Evolutionary conservation across 805 yeast species (phyloP), one percentile per base, ranked within the genome.

Genomic region (Wickerhamomyces xylosicus): DNA sequence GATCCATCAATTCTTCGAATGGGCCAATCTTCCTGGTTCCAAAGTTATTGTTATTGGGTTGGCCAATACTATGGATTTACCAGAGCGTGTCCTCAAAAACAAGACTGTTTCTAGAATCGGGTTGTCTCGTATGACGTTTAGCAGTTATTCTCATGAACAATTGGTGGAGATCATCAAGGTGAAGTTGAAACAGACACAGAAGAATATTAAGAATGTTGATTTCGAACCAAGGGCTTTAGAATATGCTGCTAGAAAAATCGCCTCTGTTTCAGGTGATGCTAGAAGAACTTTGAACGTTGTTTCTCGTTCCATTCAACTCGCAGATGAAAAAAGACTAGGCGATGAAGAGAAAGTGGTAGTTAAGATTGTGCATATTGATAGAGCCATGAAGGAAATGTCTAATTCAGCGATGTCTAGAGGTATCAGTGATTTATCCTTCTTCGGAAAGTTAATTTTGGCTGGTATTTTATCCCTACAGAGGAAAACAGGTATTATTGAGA

Each of bases 221-320:
- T 16, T 16, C 14, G 33, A 31, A 16, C 14, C 29, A 25, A 25
- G 14, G 29, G 96, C 98, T 0, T 74, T 89, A 46, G 90, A 82
- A 42, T 87, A 83, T 64, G 96, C 96, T 0, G 77, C 96, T 2
- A 72, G 97, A 59, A 89, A 87, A 57, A 94, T 92, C 34, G 95
- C 97, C 5, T 77, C 92, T 61, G 97, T 92, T 3, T 84, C 94
- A 56, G 98, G 99, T 42, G 99, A 92, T 65, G 98, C 97, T 1
- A 69, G 99, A 52, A 67, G 97, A 42, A 97, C 95, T 0, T 64
- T 92, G 40, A 82, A 82, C 41, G 83, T 92, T 19, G 83, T 96
- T 53, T 71, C 89, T 31, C 65, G 97, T 41, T 96, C 97, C 0
- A 81, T 89, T 7, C 96, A 86, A 53, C 67, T 89, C 22, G 95